A percentile compares a stretch with the other conserved stretches of the same genome.
These are phyloP conservation scores for Botrytis galanthina DNA, from an alignment of 2,329 filamentous ascomycete genomes.

Conservation along the genomic window DNA sequence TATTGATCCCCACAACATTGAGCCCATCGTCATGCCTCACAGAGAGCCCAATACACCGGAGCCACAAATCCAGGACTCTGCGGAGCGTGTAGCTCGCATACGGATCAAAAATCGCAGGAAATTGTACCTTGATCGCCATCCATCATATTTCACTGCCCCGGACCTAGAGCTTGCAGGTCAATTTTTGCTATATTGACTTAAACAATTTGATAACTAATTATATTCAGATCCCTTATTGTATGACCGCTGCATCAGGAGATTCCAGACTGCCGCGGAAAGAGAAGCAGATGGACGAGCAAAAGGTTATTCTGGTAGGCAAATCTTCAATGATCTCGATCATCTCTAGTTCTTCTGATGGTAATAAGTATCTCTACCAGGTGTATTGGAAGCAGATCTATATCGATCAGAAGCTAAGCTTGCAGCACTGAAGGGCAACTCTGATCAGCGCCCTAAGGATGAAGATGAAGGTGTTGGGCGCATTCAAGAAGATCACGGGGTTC, in stretches of 20 bases:
- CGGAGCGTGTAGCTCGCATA: constrained; percentile 31
- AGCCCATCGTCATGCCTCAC: constrained; percentile 31
- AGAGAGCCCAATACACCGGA: constrained; percentile 25
- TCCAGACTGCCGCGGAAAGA: constrained; percentile 38
- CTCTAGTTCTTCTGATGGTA: neutral
- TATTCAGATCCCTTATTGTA: constrained; percentile 39
- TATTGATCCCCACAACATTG: constrained; percentile 14
- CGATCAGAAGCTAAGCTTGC: constrained; percentile 39
- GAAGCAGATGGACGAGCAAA: constrained; percentile 40
- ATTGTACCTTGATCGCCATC: constrained; percentile 39
- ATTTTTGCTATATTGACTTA: constrained; percentile 1
- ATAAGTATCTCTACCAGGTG: constrained; percentile 15
- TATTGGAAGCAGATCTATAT: constrained; percentile 40
- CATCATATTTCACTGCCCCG: constrained; percentile 38
- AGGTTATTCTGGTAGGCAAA: constrained; percentile 36
- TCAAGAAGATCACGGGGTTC: constrained; percentile 20
- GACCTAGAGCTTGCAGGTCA: constrained; percentile 39
- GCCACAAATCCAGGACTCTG: constrained; percentile 18
- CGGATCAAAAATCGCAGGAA: constrained; percentile 39
- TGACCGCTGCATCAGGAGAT: constrained; percentile 39
- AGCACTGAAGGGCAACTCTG: constrained; percentile 27
- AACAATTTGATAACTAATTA: constrained; percentile 21
- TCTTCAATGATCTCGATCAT: neutral
- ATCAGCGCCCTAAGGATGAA: constrained; percentile 17
- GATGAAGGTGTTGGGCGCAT: neutral